Base-by-base conservation (phyloP, 1,284 basidiomycete genomes). In the Inonotus obliquus region DNA sequence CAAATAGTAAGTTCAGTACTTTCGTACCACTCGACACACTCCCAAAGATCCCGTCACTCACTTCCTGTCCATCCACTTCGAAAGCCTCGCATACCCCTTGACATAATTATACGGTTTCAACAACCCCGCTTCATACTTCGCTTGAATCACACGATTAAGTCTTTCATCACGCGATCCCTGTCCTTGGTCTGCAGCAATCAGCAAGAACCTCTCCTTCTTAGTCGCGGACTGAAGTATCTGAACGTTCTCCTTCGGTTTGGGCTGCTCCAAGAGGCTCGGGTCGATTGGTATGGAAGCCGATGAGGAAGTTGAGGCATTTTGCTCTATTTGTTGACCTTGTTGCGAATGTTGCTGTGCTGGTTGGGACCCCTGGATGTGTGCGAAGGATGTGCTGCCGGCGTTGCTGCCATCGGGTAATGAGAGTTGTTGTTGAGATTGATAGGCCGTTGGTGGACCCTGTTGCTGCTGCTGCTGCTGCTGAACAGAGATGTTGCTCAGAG, bases 61-160 rank as follows among this genome's bases (percentile, higher is more conserved):
- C 91, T 95, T 94, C 69, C 84, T 80, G 71, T 96, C 95, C 94
- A 98, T 97, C 95, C 96, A 98, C 55, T 91, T 81, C 63, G 88
- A 92, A 67, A 96, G 76, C 59, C 94, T 79, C 21, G 92, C 90
- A 70, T 96, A 96, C 0, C 94, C 94, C 70, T 94, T 94, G 63
- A 96, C 94, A 72, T 98, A 97, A 75, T 98, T 96, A 71, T 97
- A 98, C 0, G 96, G 96, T 69, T 94, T 94, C 64, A 98, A 76
- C 47, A 99, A 74, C 0, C 96, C 96, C 1, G 96, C 96, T 71
- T 98, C 96, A 75, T 97, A 98, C 75, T 98, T 98, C 69, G 92
- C 95, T 66, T 92, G 86, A 68, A 98, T 98, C 65, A 99, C 96
- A 63, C 92, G 83, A 63, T 90, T 91, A 44, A 99, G 76, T 0